These are phyloP conservation scores for Xylariomycetidae sp. DNA, from an alignment of 2,329 filamentous ascomycete species.

Conservation along the genomic window DNA sequence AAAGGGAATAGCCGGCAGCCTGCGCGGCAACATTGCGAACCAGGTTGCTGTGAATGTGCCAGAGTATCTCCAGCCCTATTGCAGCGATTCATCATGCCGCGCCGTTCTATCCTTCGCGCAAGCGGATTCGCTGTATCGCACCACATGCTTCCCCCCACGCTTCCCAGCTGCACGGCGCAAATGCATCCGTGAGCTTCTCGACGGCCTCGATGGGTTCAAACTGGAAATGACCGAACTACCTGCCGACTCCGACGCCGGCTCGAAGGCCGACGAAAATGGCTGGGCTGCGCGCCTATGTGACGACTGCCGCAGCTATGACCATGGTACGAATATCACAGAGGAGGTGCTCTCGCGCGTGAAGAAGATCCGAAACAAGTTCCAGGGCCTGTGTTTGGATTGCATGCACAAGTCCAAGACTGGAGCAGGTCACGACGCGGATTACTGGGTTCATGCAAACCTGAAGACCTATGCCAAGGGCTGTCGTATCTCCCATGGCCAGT, in stretches of 20 bases:
- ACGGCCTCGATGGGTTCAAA: neutral
- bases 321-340: no score
- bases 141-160: neutral
- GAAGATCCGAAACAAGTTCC: slow-evolving; percentile 1
- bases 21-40: no score
- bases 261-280: no score
- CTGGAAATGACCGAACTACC: neutral
- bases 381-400: slow-evolving; percentile 2
- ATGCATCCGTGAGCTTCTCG: neutral
- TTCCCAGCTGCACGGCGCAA: neutral
- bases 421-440: slow-evolving; percentile 1
- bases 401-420: slow-evolving; percentile 5
- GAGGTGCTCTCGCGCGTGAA: no score
- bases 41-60: no score
- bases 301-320: no score
- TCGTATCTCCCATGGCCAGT: slow-evolving; percentile 1
- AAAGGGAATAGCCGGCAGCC: no score
- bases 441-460: slow-evolving; percentile 1
- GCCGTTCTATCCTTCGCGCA: no score
- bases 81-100: no score
- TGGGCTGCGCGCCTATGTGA: no score
- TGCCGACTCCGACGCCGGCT: no score
- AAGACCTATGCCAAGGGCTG: neutral
- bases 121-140: neutral
- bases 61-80: no score